Base-by-base conservation (phyloP, 352 stramenopile species). In the Hyphochytrium catenoides region DNA sequence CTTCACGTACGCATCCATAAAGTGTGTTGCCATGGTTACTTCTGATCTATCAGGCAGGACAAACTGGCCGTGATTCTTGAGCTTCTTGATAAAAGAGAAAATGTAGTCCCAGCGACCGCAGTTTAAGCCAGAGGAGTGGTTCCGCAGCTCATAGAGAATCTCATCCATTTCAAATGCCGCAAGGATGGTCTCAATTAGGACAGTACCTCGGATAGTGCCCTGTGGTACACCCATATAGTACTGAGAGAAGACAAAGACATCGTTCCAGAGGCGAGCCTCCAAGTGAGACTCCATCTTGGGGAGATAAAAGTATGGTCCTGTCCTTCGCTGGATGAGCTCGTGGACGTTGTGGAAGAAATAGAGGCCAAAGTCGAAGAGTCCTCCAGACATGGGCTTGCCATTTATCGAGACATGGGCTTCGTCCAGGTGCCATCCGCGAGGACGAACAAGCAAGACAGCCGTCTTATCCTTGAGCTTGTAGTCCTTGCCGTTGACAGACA, bases 121-220 rank as follows among this genome's bases (percentile, higher is more conserved):
- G 57, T 96, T 96, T 26, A 96, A 60, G n/a, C 84, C 87, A 19
- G 82, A 64, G 26, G 74, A 93, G 62, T 96, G 84, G 39, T 93
- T 64, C 23, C 75, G 71, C 31, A 96, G 59, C 52, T 94, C 83
- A 51, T 93, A 95, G 29, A 95, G 57, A 36, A 82, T 79, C 41
- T 95, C 87, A 40, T 96, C 83, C 79, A 95, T 95, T 54, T 95
- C 74, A 58, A 94, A 95, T 7, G 89, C 82, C 5, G 84, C 84
- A 25, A 88, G 67, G 46, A 96, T 93, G 8, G 84, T 96, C 51
- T 96, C 87, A 32, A 96, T 68, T n/a, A 96, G 57, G 29, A 91
- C 76, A 3, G 83, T 95, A 2, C 75, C 77, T 28, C 76, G 68
- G 38, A 93, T 79, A 3, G 77, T 93, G 15, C 81, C 78, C 3